These are phyloP conservation scores for Xylaria multiplex DNA, from an alignment of 2,329 filamentous ascomycete genomes.

Conservation along the genomic window DNA sequence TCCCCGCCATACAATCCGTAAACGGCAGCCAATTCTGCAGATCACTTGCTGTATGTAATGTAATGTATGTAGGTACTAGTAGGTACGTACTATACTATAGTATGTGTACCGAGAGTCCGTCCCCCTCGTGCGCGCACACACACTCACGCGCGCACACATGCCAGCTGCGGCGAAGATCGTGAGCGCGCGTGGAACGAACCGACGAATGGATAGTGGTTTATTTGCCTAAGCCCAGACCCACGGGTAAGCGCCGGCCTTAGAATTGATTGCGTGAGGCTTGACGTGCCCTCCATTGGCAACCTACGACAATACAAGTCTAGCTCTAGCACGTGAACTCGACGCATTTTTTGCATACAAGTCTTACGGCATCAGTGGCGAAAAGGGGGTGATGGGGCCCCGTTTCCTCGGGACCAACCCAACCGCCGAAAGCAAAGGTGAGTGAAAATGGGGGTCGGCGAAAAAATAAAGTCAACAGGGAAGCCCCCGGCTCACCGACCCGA, in stretches of 20 bases:
- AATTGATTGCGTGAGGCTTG: constrained; percentile 20
- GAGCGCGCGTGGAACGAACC: background rate
- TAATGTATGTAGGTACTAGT: too few species aligned
- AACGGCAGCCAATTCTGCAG: constrained; percentile 26
- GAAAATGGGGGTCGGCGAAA: background rate
- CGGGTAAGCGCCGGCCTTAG: background rate
- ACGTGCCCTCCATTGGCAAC: constrained; percentile 6
- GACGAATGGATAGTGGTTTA: background rate
- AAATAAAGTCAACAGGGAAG: background rate
- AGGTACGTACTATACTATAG: too few species aligned
- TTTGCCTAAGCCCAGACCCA: constrained; percentile 9
- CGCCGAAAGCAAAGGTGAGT: background rate
- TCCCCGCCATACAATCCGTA: constrained; percentile 16
- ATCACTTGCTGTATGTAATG: constrained; percentile 14
- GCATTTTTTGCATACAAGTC: background rate
- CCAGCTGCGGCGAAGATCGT: constrained; percentile 15
- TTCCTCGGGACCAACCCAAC: too few species aligned
- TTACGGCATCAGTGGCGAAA: constrained; percentile 18
- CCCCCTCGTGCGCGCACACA: background rate
- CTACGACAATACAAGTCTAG: too few species aligned
- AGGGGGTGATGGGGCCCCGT: background rate
- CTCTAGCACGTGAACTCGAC: background rate
- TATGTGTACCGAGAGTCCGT: too few species aligned
- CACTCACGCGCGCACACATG: background rate
- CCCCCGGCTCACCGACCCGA: background rate